A percentile compares a stretch with the other conserved stretches of the same genome.
Conservation (phyloP, 1,284 basidiomycete genomes). For the Tilletia caries region DNA sequence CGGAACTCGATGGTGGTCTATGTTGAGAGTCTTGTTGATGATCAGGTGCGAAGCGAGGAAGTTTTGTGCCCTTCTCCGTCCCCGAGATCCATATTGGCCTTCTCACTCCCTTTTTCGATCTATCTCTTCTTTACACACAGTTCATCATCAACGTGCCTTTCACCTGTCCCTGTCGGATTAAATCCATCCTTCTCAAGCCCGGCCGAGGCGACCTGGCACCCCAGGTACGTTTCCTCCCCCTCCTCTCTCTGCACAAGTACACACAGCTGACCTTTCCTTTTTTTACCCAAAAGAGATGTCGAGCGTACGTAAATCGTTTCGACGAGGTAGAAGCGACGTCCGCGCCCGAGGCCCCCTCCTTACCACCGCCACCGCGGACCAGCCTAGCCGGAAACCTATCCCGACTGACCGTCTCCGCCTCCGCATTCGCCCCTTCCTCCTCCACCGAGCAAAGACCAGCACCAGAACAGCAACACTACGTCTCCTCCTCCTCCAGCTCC, state of each 20-base stretch:
- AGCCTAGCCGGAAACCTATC: too few relatives aligned
- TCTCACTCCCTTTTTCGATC: too few relatives aligned
- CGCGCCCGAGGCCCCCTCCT: neutral
- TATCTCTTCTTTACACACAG: neutral
- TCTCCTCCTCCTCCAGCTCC: neutral
- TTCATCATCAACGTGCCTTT: conserved; percentile 50
- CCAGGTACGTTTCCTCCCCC: conserved; percentile 18
- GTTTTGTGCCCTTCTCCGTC: too few relatives aligned
- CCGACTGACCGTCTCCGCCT: too few relatives aligned
- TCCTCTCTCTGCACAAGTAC: neutral
- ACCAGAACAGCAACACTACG: neutral
- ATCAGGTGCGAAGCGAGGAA: conserved; percentile 27
- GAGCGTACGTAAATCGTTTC: conserved; percentile 49
- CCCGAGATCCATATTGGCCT: too few relatives aligned
- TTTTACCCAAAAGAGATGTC: conserved; percentile 30
- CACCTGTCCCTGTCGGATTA: conserved; percentile 43
- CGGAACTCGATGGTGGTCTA: conserved; percentile 30
- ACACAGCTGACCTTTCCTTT: neutral
- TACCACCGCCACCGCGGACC: neutral
- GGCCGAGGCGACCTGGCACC: conserved; percentile 48
- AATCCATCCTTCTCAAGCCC: conserved; percentile 44
- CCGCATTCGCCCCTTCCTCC: too few relatives aligned
- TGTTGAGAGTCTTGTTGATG: conserved; percentile 48
- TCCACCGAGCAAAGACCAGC: too few relatives aligned
- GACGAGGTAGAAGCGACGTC: conserved; percentile 33